phyloP scores from a whole-genome alignment of 768 basidiomycete species.

The Agaricus subrufescens region DNA sequence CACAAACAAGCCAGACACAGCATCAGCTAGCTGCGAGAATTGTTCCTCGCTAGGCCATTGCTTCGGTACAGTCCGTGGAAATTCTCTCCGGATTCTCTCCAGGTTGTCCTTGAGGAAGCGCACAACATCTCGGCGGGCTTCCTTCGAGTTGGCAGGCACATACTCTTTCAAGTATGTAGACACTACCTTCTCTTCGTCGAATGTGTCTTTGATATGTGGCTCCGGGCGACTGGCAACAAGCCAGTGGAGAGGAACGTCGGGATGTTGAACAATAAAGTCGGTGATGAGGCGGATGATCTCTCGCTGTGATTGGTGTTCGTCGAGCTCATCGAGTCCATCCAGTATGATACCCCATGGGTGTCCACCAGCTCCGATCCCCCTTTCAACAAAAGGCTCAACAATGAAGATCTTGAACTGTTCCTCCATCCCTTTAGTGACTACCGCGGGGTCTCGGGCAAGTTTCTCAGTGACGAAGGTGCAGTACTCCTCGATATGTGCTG shows the following conservation, averaged over 20 bases:
- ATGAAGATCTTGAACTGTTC: neutral
- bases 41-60: neutral
- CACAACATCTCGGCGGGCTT: neutral
- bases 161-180: neutral
- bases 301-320: neutral
- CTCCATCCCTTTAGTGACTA: neutral
- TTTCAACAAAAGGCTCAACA: neutral
- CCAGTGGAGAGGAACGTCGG: neutral
- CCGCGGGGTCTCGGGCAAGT: neutral
- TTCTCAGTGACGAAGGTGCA: neutral
- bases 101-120: neutral
- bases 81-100: neutral
- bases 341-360: neutral
- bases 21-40: neutral
- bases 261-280: neutral
- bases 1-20: neutral
- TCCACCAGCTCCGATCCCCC: neutral
- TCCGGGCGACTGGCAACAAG: neutral
- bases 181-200: neutral
- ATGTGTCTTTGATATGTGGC: neutral
- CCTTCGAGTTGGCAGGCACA: neutral
- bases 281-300: neutral
- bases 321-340: constrained; percentile 2
- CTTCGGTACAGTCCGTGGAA: neutral
- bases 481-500: neutral